Conservation (phyloP, 345 rosid species). For the Aethionema arabicum region DNA sequence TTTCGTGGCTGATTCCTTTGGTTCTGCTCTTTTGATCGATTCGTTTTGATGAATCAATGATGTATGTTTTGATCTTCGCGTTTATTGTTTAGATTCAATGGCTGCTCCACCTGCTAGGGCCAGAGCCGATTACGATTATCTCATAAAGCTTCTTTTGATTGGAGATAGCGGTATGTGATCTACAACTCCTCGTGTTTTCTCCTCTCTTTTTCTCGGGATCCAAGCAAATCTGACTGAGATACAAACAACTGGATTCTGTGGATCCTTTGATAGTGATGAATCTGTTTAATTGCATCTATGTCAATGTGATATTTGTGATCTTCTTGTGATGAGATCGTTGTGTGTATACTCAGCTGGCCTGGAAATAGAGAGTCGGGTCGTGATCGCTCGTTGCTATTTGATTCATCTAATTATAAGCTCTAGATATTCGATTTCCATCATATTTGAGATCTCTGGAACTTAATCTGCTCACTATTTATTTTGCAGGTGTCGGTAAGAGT, state of each 20-base stretch:
- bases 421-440: slow-evolving; percentile 21
- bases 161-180: slow-evolving; percentile 65
- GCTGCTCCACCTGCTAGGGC: slow-evolving; percentile 81
- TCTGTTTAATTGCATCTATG: slow-evolving; percentile 14
- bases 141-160: slow-evolving; percentile 74
- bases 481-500: slow-evolving; percentile 87
- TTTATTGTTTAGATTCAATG: slow-evolving; percentile 41
- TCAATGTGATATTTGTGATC: slow-evolving; percentile 1
- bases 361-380: neutral
- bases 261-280: slow-evolving; percentile 1
- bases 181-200: slow-evolving; percentile 15
- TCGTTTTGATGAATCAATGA: slow-evolving; percentile 23
- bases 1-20: slow-evolving; percentile 22
- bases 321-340: slow-evolving; percentile 19
- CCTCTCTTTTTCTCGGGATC: slow-evolving; percentile 2
- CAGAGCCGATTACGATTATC: slow-evolving; percentile 75
- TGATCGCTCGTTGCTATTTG: slow-evolving; percentile 19
- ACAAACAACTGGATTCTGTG: too few relatives aligned
- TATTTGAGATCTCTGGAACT: slow-evolving; percentile 10
- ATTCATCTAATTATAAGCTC: neutral
- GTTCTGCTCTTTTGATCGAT: slow-evolving; percentile 6
- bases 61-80: slow-evolving; percentile 22
- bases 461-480: neutral
- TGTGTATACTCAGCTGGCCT: slow-evolving; percentile 1
- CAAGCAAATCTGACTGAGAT: neutral